Percentiles rank a stretch among this genome's conserved stretches.
Conservation (phyloP, 129 eudicot genomes). For the Lactuca saligna region DNA sequence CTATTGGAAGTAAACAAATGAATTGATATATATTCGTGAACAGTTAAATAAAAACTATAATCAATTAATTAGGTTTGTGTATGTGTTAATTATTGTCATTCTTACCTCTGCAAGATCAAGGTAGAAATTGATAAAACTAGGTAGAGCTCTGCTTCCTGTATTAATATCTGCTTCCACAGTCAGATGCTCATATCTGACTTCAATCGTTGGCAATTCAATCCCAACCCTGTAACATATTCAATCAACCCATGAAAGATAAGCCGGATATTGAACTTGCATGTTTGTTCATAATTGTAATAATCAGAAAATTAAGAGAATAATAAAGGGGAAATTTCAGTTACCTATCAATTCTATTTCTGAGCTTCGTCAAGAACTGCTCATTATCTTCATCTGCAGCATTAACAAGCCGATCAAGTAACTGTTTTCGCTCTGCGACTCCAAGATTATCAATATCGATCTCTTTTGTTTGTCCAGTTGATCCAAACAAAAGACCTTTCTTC, state of each 20-base stretch:
- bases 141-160: neutral
- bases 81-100: neutral
- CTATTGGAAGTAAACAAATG: slow-evolving; percentile 21
- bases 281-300: neutral
- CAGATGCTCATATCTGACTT: neutral
- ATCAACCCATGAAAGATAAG: too few relatives aligned
- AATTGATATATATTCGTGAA: neutral
- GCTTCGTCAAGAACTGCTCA: slow-evolving; percentile 63
- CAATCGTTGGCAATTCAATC: neutral
- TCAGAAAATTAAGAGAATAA: neutral
- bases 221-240: neutral
- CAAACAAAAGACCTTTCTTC: too few relatives aligned
- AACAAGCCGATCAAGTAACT: slow-evolving; percentile 62
- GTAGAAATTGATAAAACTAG: neutral
- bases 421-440: slow-evolving; percentile 46
- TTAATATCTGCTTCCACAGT: neutral
- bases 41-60: neutral
- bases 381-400: slow-evolving; percentile 61
- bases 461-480: too few relatives aligned
- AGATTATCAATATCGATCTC: slow-evolving; percentile 61
- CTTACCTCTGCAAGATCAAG: neutral
- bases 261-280: neutral
- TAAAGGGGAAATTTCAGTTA: neutral
- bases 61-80: neutral
- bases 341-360: slow-evolving; percentile 61